A percentile compares a stretch with the other conserved stretches of the same genome.
Evolutionary conservation across 352 stramenopile genomes (phyloP).

Genomic region (Thraustochytrium sp.): DNA sequence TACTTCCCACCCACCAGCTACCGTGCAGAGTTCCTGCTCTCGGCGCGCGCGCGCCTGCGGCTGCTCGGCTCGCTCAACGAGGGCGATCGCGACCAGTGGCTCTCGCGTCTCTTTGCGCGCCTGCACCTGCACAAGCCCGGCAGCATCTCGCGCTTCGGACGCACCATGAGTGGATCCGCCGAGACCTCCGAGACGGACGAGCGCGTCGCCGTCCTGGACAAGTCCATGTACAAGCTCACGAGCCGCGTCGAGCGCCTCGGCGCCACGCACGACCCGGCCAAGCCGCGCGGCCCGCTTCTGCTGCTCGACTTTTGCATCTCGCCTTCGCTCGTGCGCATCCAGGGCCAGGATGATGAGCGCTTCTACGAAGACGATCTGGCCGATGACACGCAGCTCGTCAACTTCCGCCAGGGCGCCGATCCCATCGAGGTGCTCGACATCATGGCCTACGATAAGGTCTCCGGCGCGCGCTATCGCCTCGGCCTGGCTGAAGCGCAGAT

Average conservation of each 20-base stretch:
- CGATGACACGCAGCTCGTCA: conserved; percentile 11
- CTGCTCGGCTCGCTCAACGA: conserved; percentile 33
- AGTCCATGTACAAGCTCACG: neutral
- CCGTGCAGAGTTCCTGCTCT: conserved; percentile 35
- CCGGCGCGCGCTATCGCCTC: neutral
- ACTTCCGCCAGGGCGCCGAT: conserved; percentile 8
- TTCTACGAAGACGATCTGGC: conserved; percentile 40
- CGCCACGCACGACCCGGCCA: neutral
- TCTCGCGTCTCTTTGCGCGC: neutral
- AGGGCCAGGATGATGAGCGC: conserved; percentile 29
- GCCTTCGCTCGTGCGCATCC: neutral
- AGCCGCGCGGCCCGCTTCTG: neutral
- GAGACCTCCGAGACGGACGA: neutral
- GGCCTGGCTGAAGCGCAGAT: neutral
- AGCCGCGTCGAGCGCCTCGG: neutral
- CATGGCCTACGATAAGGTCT: conserved; percentile 1
- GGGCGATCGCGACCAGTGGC: conserved; percentile 5
- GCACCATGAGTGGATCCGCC: conserved; percentile 28
- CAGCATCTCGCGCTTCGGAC: neutral
- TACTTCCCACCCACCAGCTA: conserved; percentile 22
- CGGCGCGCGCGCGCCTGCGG: neutral
- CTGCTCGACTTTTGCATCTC: conserved; percentile 26
- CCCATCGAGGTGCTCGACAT: neutral
- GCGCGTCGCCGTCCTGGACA: conserved; percentile 31
- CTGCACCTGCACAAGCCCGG: neutral